Conservation (phyloP, 805 yeast genomes). For the Candida nanaspora region DNA sequence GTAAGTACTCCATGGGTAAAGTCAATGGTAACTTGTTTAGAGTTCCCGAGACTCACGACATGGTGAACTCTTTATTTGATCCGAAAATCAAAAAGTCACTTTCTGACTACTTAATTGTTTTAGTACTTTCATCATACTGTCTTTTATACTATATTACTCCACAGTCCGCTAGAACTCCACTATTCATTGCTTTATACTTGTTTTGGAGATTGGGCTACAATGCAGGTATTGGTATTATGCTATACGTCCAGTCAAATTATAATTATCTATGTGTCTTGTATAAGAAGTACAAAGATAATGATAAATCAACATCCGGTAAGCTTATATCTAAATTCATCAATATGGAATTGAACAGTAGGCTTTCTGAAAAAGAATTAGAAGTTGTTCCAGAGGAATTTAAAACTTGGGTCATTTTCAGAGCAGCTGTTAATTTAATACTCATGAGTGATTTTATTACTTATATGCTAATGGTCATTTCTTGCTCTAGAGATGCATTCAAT, state of each 20-base stretch:
- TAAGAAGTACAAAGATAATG: constrained; percentile 21
- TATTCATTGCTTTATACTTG: constrained; percentile 50
- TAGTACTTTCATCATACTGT: constrained; percentile 30
- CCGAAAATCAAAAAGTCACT: constrained; percentile 65
- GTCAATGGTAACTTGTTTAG: constrained; percentile 39
- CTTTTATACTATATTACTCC: constrained; percentile 20
- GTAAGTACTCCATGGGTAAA: constrained; percentile 28
- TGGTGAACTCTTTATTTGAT: constrained; percentile 76
- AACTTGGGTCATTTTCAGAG: constrained; percentile 76
- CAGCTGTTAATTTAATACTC: constrained; percentile 70
- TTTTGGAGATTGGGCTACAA: constrained; percentile 76
- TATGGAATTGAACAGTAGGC: constrained; percentile 28
- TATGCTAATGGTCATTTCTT: constrained; percentile 47
- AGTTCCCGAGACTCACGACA: constrained; percentile 68
- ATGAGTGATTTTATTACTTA: constrained; percentile 82
- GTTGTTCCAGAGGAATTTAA: constrained; percentile 64
- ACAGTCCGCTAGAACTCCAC: constrained; percentile 18
- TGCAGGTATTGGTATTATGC: constrained; percentile 68
- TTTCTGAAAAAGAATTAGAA: constrained; percentile 2
- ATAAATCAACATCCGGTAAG: constrained; percentile 2
- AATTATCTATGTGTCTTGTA: constrained; percentile 37
- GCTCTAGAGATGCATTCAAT: constrained; percentile 30
- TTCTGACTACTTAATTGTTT: constrained; percentile 54
- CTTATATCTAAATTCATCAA: constrained; percentile 34
- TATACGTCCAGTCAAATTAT: constrained; percentile 59